Evolutionary conservation across 352 stramenopile species (phyloP).

Genomic region (Globisporangium nunn): DNA sequence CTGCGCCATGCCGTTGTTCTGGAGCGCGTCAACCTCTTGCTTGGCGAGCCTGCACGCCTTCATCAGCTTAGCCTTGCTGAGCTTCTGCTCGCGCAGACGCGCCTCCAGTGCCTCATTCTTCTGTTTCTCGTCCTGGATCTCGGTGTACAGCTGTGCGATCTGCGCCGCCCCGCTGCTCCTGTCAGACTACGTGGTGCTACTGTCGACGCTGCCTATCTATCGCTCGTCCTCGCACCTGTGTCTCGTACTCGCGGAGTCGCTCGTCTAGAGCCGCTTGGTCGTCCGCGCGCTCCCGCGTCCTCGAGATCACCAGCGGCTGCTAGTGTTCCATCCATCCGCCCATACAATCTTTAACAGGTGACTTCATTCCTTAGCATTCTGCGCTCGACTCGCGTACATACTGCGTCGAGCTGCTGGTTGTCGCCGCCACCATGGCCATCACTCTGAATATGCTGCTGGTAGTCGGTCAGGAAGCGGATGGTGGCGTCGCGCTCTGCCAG

Average conservation of each 20-base stretch:
- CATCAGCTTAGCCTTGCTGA: slow-evolving; percentile 60
- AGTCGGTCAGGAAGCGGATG: slow-evolving; percentile 41
- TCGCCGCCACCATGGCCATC: slow-evolving; percentile 8
- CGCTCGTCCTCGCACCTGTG: slow-evolving; percentile 24
- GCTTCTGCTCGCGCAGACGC: slow-evolving; percentile 62
- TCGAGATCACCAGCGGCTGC: slow-evolving; percentile 33
- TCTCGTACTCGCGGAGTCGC: slow-evolving; percentile 64
- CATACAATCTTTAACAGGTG: background rate
- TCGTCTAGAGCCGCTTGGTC: slow-evolving; percentile 26
- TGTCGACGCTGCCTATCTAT: background rate
- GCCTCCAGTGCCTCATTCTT: slow-evolving; percentile 63
- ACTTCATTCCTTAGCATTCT: too few species aligned
- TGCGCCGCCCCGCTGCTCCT: slow-evolving; percentile 7
- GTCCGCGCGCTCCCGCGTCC: slow-evolving; percentile 25
- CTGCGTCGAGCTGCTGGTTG: slow-evolving; percentile 1
- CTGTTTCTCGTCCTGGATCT: slow-evolving; percentile 61
- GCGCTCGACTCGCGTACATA: slow-evolving; percentile 3
- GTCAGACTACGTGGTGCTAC: too few species aligned
- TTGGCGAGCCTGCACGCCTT: slow-evolving; percentile 65
- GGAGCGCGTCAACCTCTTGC: slow-evolving; percentile 49
- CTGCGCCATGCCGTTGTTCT: slow-evolving; percentile 54
- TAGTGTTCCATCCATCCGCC: background rate
- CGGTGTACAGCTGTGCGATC: slow-evolving; percentile 59
- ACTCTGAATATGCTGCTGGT: slow-evolving; percentile 21
- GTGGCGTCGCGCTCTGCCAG: slow-evolving; percentile 50